Base-by-base conservation (phyloP, 2,329 filamentous ascomycete species). In the Fusarium brachygibbosum region DNA sequence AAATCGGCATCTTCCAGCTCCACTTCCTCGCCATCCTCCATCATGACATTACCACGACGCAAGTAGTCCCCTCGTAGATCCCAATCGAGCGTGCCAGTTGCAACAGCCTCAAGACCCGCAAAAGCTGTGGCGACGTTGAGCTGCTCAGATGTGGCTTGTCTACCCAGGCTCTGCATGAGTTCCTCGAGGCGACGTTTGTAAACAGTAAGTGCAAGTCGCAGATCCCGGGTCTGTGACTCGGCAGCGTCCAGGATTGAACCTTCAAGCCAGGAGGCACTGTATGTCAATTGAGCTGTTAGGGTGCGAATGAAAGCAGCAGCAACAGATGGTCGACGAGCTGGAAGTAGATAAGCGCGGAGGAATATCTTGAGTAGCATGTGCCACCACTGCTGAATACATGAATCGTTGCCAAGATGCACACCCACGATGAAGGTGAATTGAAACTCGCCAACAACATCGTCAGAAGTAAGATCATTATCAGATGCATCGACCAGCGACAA, bases 311-410 rank as follows among this genome's bases (percentile, higher is more conserved):
- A 78, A n/a, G 75, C 74, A 3, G 77, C 76, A 13, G 81, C 81
- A 32, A 90, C 81, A 1, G 64, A 55, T 0, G 87, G 87, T 3
- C 79, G 78, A 5, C 75, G 71, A 23, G 78, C 61, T 1, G 81
- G 77, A 2, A 90, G 82, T 12, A 71, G 67, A 71, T 84, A 83
- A 3, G 86, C 83, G 28, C 83, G 82, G 46, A 90, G 81, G 13
- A 88, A 71, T 34, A 88, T 73, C 48, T 80, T 82, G 38, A 85
- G 80, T 5, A 85, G 75, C 64, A 88, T 82, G 70, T 88, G 82
- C 80, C 84, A 87, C 88, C 88, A 90, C 65, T 90, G 87, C 64
- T 88, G 86, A 42, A 89, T 79, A 68, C 88, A 90, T 11, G 86
- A 81, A 41, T 85, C 78, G 74, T 89, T 90, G 40, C 85, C 84